A percentile compares a stretch with the other conserved stretches of the same genome.
Conservation (phyloP, 2,329 filamentous ascomycete genomes). For the Penicillium paneum region DNA sequence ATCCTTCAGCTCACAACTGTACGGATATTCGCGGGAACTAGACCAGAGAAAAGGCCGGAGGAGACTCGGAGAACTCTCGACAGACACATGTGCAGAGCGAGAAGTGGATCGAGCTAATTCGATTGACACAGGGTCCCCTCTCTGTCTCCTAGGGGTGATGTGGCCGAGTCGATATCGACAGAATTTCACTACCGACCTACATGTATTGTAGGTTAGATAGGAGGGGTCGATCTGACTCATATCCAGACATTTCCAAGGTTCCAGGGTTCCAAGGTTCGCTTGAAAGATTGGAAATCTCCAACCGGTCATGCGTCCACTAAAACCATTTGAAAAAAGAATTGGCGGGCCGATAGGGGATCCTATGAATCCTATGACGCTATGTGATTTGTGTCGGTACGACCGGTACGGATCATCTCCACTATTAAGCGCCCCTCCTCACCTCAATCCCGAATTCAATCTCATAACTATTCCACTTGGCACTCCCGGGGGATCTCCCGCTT, state of each 20-base stretch:
- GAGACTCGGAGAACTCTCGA: conserved; percentile 27
- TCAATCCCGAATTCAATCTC: background rate
- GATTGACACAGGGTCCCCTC: background rate
- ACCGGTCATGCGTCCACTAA: conserved; percentile 18
- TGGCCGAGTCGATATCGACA: background rate
- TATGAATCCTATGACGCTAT: conserved; percentile 3
- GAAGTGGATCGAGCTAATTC: conserved; percentile 1
- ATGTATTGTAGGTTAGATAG: too few relatives aligned
- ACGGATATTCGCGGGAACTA: conserved; percentile 24
- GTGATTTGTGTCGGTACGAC: background rate
- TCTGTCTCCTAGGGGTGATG: conserved; percentile 14
- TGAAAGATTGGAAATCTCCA: background rate
- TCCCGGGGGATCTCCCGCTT: conserved; percentile 15
- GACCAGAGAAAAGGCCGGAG: conserved; percentile 14
- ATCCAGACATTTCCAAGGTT: background rate
- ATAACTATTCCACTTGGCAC: conserved; percentile 10
- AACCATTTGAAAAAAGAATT: background rate
- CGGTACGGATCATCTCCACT: background rate
- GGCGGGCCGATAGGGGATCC: background rate
- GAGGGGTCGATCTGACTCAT: background rate
- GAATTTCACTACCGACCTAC: background rate
- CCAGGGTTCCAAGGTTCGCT: background rate
- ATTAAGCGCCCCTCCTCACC: background rate
- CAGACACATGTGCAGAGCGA: background rate
- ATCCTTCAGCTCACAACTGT: background rate